Evolutionary conservation across 768 basidiomycete genomes (phyloP).

Genomic region (Daedaleopsis nitida): DNA sequence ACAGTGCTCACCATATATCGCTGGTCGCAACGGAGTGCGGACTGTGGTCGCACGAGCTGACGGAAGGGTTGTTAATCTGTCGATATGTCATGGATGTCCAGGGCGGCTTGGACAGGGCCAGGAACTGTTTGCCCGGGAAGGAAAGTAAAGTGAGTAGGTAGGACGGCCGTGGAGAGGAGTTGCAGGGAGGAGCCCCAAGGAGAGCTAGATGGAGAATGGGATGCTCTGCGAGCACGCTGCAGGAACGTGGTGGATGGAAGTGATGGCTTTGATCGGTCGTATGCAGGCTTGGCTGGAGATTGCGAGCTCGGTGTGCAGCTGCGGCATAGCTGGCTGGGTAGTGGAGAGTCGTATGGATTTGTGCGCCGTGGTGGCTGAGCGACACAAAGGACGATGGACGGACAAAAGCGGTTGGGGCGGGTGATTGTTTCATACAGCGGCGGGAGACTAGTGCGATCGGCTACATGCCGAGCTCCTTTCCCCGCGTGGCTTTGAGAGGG

Average conservation of each 20-base stretch:
- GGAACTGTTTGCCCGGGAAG: neutral
- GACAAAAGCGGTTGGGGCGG: slow-evolving; percentile 10
- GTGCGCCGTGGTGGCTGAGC: neutral
- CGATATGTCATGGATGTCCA: slow-evolving; percentile 1
- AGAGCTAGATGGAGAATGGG: slow-evolving; percentile 25
- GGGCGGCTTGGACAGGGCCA: neutral
- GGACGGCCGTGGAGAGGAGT: slow-evolving; percentile 4
- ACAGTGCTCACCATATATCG: neutral
- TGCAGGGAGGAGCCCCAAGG: neutral
- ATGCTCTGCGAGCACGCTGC: slow-evolving; percentile 25
- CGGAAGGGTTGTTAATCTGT: slow-evolving; percentile 12
- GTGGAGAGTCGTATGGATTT: too few relatives aligned
- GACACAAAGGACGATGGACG: slow-evolving; percentile 2
- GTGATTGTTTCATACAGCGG: slow-evolving; percentile 8
- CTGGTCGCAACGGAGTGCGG: neutral
- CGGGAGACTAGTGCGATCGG: neutral
- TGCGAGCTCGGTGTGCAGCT: neutral
- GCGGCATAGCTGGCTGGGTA: neutral
- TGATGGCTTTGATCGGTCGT: slow-evolving; percentile 14
- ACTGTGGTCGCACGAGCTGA: slow-evolving; percentile 10
- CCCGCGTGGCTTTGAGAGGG: neutral
- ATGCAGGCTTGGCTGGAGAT: neutral
- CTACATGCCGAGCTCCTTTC: slow-evolving; percentile 5
- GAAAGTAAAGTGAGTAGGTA: neutral
- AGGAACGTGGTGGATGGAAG: slow-evolving; percentile 2